Base-by-base conservation (phyloP, 23 red algal species). In the Gracilariopsis chorda region DNA sequence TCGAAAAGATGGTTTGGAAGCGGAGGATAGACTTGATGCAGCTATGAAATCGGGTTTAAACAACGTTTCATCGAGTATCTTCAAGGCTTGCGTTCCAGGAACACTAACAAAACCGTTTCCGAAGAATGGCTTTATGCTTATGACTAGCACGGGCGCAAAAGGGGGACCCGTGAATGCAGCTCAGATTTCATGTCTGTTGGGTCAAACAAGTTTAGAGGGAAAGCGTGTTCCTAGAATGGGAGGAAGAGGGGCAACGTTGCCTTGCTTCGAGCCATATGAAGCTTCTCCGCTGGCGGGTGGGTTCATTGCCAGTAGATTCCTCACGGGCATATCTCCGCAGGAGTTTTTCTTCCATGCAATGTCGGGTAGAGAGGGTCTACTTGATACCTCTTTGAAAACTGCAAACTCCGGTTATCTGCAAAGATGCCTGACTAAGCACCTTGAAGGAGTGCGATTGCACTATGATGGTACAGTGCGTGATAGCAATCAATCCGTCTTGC, bases 321-420 rank as follows among this genome's bases (percentile, higher is more conserved):
- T 99, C 30, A 99, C 97, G 2, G 97, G 97, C 8, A 76, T 99
- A 27, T 47, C 81, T 58, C 97, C 97, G 1, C 79, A 88, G 61
- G 97, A 99, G 76, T 96, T 96, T 29, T 99, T 99, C 63, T 96
- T 96, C 60, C 97, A 99, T 56, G 92, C 93, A 56, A 96, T 99
- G 97, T 94, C 97, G 32, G 97, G 97, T 42, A 89, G 97, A 36
- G 97, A 99, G 58, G 97, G 97, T 2, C 89, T 99, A 10, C 80
- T 95, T 4, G 97, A 99, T 58, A 99, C 97, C 6, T 94, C 97
- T 27, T 85, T 99, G 7, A 99, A 99, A 57, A 99, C 97, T 0
- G 97, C 97, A 20, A 94, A 94, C n/a, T 99, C 97, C 57, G 97
- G 97, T 43, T 99, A 99, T 82, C 65, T 99, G 43, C 97, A 99